Evolutionary conservation across 73 alveolate species (phyloP), one percentile per base, ranked within the genome.

Genomic region (Uronychia binucleata): DNA sequence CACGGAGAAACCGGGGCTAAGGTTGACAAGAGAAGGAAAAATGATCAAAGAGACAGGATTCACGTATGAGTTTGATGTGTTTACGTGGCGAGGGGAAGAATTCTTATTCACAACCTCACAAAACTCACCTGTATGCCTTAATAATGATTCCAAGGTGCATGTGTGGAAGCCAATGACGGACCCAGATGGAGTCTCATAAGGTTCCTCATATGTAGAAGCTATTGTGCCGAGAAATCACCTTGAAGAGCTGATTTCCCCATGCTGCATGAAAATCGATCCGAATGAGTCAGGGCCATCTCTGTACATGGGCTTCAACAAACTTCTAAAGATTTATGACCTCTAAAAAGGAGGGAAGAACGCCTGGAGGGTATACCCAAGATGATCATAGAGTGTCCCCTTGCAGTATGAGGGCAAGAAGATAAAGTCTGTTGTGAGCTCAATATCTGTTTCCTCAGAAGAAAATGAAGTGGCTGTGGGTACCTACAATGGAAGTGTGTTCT

Each of bases 191-290:
- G 67, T 46, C 67, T 46, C 67, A 11, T 19, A 11, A 46, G 19
- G 19, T 5, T 11, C 67, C 67, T 46, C n/a, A 11, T 46, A 46
- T 46, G 67, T 46, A 46, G 67, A 46, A 46, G 5, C 67, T 11
- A 46, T 46, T 11, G 67, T 46, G 67, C 67, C 67, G 5, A 46
- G 67, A 19, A 46, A 46, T 19, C 67, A 46, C 67, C 19, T 46
- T 5, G 67, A 46, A 46, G 67, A 46, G 19, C 5, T 46, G n/a
- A 46, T 46, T 11, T 5, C 67, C 5, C 67, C 67, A 11, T 46
- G 67, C 67, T 46, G 67, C 67, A 46, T 46, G 67, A 46, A 46
- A 46, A 46, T 46, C 67, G 67, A 46, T 46, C 67, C 67, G 5
- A 46, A 19, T 46, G 5, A 5, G 19, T 11, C 5, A 11, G 5